Percentiles rank a stretch among this genome's conserved stretches.
Evolutionary conservation across 805 yeast species (phyloP).

Genomic region (Candida takata): DNA sequence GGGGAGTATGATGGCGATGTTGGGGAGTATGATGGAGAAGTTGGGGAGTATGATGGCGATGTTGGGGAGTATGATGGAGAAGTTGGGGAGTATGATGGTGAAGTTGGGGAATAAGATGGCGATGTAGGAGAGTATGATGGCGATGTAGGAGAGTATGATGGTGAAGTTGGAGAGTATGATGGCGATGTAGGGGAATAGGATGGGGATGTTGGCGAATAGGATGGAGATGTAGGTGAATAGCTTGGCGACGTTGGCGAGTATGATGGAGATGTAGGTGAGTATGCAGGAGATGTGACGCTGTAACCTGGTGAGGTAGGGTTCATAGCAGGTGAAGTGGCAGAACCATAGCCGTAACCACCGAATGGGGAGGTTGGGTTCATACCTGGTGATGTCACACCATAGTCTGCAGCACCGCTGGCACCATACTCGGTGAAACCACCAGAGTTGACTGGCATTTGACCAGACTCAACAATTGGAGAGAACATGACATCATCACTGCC

Average conservation of each 20-base stretch:
- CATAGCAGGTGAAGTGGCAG: constrained; percentile 40
- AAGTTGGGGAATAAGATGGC: constrained; percentile 38
- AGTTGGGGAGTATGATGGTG: constrained; percentile 33
- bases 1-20: constrained; percentile 73
- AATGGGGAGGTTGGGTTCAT: constrained; percentile 42
- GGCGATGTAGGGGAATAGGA: constrained; percentile 49
- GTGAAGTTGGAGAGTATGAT: constrained; percentile 55
- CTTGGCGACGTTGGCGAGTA: constrained; percentile 47
- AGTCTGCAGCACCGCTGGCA: constrained; percentile 48
- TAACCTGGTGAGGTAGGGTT: constrained; percentile 48
- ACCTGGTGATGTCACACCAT: constrained; percentile 49
- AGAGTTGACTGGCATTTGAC: constrained; percentile 69
- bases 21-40: constrained; percentile 67
- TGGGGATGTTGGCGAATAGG: constrained; percentile 50
- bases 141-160: constrained; percentile 39
- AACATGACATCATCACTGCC: constrained; percentile 72
- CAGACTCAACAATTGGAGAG: constrained; percentile 89
- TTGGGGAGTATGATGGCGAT: constrained; percentile 14
- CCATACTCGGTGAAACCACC: constrained; percentile 61
- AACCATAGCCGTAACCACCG: constrained; percentile 37
- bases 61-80: constrained; percentile 15
- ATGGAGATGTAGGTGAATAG: constrained; percentile 60
- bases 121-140: constrained; percentile 35
- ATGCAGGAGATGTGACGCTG: constrained; percentile 61
- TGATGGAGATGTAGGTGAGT: constrained; percentile 73